These are phyloP conservation scores for Panaeolus cyanescens DNA, from an alignment of 768 basidiomycete genomes.

Conservation along the genomic window DNA sequence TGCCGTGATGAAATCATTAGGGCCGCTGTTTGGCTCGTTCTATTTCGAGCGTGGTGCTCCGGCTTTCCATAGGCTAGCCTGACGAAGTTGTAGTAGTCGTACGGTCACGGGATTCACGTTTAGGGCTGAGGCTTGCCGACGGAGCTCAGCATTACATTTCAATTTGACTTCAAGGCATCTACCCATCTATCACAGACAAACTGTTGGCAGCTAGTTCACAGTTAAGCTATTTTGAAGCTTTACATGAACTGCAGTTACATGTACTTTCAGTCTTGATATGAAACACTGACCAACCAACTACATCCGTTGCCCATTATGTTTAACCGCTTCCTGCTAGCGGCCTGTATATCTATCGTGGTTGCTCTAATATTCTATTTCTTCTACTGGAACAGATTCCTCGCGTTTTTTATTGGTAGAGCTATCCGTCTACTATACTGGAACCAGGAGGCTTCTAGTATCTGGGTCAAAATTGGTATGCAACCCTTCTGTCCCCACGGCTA, in stretches of 20 bases:
- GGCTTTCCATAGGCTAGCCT: no score
- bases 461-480: conserved; percentile 77
- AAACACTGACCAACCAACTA: background rate
- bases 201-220: background rate
- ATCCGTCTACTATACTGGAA: conserved; percentile 82
- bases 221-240: background rate
- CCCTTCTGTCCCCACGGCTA: background rate
- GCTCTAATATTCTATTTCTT: conserved; percentile 77
- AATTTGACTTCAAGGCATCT: background rate
- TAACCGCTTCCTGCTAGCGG: conserved; percentile 58
- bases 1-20: no score
- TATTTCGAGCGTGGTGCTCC: no score
- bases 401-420: conserved; percentile 60
- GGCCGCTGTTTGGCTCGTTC: no score
- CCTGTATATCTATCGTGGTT: conserved; percentile 58
- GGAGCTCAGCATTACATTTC: no score
- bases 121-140: background rate
- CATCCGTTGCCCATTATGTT: conserved; percentile 43
- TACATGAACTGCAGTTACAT: background rate
- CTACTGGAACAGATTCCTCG: conserved; percentile 89
- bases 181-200: background rate
- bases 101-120: background rate
- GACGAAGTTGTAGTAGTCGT: no score
- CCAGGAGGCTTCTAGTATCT: conserved; percentile 70
- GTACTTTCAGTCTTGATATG: background rate